Evolutionary conservation across 352 stramenopile genomes (phyloP), one percentile per base, ranked within the genome.

Genomic region (Pythium utonaiense): DNA sequence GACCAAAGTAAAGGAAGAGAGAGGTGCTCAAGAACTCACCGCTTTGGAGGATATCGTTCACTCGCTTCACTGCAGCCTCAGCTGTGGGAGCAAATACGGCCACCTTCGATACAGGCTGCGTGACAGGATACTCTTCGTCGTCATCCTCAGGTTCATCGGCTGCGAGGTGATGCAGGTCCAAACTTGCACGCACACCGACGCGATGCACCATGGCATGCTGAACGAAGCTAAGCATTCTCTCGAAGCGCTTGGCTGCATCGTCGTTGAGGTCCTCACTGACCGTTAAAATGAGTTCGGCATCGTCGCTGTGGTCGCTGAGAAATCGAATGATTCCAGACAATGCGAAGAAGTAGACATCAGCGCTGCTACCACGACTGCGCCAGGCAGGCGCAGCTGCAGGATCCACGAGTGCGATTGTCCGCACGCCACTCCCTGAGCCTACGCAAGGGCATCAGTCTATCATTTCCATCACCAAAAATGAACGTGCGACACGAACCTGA

Each of bases 271-370:
- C 28, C 0, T 50, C 22, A 3, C 27, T 34, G 17, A 31, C 38
- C 21, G n/a, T 14, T n/a, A 66, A 21, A 17, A 70, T 22, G 4
- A 59, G 14, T 9, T 58, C 9, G 24, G 53, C 50, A 6, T 19
- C 31, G 6, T 25, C 13, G 0, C 50, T 47, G 17, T 66, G 34
- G 5, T 67, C 65, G 13, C 53, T 42, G n/a, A 72, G 33, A 36
- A 72, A 72, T 12, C 51, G 30, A n/a, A 72, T 16, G n/a, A 72
- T 53, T 6, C 54, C 62, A 2, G 65, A 72, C 12, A 72, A 36
- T 3, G 54, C 59, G 25, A 66, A 72, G 36, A 60, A 65, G 34
- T 68, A 72, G 0, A 72, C 38, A 44, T 68, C 65, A 3, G 67
- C 56, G 13, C 65, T 60, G 22, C 66, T 66, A 28, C 27, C 57